Evolutionary conservation across 108 stramenopile genomes (phyloP), one percentile per base, ranked within the genome.

Genomic region (Skeletonema marinoi): DNA sequence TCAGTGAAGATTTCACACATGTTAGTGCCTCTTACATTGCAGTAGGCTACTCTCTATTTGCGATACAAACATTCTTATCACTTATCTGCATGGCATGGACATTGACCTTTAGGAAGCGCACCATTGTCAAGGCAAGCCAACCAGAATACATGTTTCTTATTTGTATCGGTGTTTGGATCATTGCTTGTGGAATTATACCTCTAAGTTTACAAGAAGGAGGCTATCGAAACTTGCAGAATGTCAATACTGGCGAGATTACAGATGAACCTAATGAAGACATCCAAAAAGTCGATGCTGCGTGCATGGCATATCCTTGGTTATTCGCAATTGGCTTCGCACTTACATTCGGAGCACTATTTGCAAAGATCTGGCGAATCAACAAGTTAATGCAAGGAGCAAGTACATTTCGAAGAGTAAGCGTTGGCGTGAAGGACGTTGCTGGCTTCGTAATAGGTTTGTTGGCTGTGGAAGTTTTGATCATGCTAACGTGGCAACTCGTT

Each of bases 281-380:
- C 8, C 8, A 36, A 1, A 36, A 36, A 36, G 6, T 36, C 0
- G 36, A 36, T 6, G 36, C 36, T 30, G 32, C 32, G 6, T 63
- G 62, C 39, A 14, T 33, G 13, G 29, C 30, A 2, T 60, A 32
- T 11, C 83, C 83, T 32, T 84, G 76, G 76, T 36, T 79, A 0
- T 54, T 79, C 30, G 46, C 32, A 16, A 48, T 80, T 7, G 83
- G 83, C 16, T 83, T 83, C 48, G 46, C 46, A 8, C 74, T 78
- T 17, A 78, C 51, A 3, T 78, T 78, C 32, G 51, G 61, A 3
- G 72, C 83, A 3, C 66, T 84, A 14, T 84, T 84, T 54, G 69
- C 68, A 61, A 79, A 80, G 68, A 65, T 75, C 19, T 78, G 82
- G 68, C 36, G 75, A 3, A 62, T 77, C 30, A 39, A 71, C 29